phyloP scores from a whole-genome alignment of 202 grass and related monocot genomes.

The Hordeum pubiflorum region DNA sequence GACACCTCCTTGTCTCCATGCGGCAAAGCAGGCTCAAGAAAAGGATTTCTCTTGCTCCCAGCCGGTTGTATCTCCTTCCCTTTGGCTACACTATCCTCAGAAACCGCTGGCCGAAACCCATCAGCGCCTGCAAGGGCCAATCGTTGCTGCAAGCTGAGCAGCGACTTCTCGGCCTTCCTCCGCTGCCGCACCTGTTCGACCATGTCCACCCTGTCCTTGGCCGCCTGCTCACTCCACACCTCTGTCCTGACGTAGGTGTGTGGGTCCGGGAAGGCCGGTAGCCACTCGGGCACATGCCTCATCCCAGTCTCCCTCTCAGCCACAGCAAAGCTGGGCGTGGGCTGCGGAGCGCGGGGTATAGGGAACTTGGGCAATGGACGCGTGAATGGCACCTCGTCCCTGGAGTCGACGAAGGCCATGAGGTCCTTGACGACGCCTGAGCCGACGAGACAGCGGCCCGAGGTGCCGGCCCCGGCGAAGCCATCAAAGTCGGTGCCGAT shows the following conservation, averaged over 20 bases:
- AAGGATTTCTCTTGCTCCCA: conserved; percentile 59
- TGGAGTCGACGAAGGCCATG: conserved; percentile 28
- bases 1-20: conserved; percentile 50
- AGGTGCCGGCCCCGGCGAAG: conserved; percentile 48
- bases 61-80: conserved; percentile 49
- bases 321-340: not conserved
- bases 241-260: conserved; percentile 48
- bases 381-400: conserved; percentile 59
- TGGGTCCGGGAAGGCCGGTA: conserved; percentile 63
- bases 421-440: conserved; percentile 68
- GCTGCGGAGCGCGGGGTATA: conserved; percentile 21
- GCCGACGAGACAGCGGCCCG: conserved; percentile 46
- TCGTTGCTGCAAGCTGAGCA: conserved; percentile 67
- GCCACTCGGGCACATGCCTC: conserved; percentile 68
- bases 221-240: conserved; percentile 42
- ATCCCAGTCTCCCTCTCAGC: conserved; percentile 29
- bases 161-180: conserved; percentile 65
- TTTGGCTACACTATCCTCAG: conserved; percentile 16
- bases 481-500: conserved; percentile 51
- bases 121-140: conserved; percentile 41
- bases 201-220: conserved; percentile 42
- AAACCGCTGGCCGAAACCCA: conserved; percentile 25
- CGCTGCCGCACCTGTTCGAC: conserved; percentile 49
- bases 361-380: conserved; percentile 54
- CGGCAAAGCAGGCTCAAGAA: conserved; percentile 50